phyloP scores from a whole-genome alignment of 1,284 basidiomycete genomes.

The Trametes versicolor region DNA sequence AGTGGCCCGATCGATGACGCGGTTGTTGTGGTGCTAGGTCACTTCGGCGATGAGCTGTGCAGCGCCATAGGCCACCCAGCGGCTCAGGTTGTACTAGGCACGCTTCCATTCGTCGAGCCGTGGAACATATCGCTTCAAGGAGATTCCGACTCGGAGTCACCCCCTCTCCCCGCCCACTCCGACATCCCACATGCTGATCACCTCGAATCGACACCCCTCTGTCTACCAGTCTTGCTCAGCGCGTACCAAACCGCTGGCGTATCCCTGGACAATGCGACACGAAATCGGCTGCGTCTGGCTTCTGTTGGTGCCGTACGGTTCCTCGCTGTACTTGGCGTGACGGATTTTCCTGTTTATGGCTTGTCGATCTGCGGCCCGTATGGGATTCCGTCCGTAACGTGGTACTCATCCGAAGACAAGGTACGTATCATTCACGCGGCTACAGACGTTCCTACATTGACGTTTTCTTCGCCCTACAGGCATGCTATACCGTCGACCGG shows the following conservation, averaged over 20 bases:
- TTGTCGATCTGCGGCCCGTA: background rate
- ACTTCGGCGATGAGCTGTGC: too few species aligned
- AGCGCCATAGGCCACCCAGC: too few species aligned
- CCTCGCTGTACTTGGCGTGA: conserved; percentile 13
- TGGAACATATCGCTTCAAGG: too few species aligned
- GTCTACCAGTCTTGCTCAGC: background rate
- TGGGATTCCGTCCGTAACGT: background rate
- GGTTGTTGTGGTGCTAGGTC: too few species aligned
- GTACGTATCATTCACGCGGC: too few species aligned
- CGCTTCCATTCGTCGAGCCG: too few species aligned
- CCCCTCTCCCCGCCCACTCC: too few species aligned
- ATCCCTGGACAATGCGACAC: background rate
- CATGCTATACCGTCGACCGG: background rate
- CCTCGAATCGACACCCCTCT: too few species aligned
- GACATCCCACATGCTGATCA: too few species aligned
- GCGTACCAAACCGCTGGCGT: background rate
- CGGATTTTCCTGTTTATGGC: conserved; percentile 15
- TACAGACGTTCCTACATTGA: background rate
- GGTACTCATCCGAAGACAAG: background rate
- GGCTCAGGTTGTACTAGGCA: too few species aligned
- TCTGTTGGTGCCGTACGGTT: conserved; percentile 11
- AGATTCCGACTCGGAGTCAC: too few species aligned
- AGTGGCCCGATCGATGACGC: too few species aligned
- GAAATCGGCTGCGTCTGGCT: conserved; percentile 1
- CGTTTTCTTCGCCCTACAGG: background rate